Evolutionary conservation across 1,284 basidiomycete genomes (phyloP).

Genomic region (Trichosporon faecale): DNA sequence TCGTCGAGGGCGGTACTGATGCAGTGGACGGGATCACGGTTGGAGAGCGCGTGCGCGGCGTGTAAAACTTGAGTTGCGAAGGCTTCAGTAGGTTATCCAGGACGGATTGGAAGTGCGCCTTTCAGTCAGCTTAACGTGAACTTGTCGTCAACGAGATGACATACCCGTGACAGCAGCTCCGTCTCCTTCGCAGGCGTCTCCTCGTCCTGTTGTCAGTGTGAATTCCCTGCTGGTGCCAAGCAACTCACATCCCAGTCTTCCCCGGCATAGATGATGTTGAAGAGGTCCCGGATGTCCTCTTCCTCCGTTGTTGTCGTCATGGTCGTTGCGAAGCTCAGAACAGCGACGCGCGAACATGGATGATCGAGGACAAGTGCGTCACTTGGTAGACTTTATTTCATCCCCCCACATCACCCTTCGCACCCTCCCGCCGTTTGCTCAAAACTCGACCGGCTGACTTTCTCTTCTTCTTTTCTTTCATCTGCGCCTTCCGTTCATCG

Average conservation of each 20-base stretch:
- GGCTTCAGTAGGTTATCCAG: constrained; percentile 13
- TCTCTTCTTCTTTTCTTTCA: not conserved
- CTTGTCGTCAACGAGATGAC: not conserved
- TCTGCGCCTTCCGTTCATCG: not conserved
- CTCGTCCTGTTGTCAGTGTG: not conserved
- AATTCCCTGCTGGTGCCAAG: too few species aligned
- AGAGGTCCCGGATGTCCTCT: not conserved
- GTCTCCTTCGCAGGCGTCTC: not conserved
- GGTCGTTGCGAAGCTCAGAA: not conserved
- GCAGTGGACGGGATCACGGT: constrained; percentile 29
- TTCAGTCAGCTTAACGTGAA: not conserved
- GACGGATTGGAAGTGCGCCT: constrained; percentile 9
- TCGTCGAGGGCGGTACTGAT: constrained; percentile 26
- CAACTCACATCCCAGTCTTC: constrained; percentile 5
- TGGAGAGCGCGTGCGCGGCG: not conserved
- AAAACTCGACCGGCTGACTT: not conserved
- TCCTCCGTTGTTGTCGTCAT: not conserved
- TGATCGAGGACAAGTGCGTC: constrained; percentile 7
- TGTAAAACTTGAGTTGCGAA: constrained; percentile 9
- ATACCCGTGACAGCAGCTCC: constrained; percentile 7
- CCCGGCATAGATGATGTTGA: constrained; percentile 6
- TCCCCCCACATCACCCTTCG: not conserved
- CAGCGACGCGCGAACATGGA: not conserved
- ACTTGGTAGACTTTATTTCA: not conserved
- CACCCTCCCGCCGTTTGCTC: not conserved